A percentile compares a stretch with the other conserved stretches of the same genome.
Conservation (phyloP, 805 yeast species). For the Ogataea philodendri region DNA sequence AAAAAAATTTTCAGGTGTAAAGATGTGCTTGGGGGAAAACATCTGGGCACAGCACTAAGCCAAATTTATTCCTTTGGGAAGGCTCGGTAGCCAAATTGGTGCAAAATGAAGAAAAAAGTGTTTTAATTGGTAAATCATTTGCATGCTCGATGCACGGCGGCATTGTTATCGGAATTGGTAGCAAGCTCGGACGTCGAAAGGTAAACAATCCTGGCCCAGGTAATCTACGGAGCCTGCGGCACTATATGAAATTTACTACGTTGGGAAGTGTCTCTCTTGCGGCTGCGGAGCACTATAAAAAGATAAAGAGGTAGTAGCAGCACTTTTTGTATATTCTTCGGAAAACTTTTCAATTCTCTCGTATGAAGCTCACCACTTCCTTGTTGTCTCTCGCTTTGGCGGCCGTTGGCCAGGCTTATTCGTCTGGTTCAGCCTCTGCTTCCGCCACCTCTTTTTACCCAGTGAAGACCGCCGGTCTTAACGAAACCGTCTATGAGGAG, state of each 20-base stretch:
- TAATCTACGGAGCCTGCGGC: not conserved
- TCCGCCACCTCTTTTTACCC: constrained; percentile 19
- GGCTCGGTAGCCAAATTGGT: constrained; percentile 6
- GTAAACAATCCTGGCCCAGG: not conserved
- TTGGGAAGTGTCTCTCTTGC: constrained; percentile 3
- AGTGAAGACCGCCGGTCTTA: constrained; percentile 24
- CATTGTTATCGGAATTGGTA: constrained; percentile 1
- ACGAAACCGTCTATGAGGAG: constrained; percentile 23
- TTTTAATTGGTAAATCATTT: not conserved
- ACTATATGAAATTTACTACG: constrained; percentile 1
- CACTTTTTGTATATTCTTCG: not conserved
- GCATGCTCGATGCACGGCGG: not conserved
- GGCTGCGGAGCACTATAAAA: constrained; percentile 2
- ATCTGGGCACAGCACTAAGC: not conserved
- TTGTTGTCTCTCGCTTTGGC: constrained; percentile 12
- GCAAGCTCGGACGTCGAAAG: constrained; percentile 1
- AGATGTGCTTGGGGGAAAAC: constrained; percentile 3
- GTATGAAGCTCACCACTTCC: constrained; percentile 13
- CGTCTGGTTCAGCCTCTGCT: constrained; percentile 20
- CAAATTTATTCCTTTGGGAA: constrained; percentile 1
- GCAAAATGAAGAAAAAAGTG: constrained; percentile 1
- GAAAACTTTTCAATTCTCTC: constrained; percentile 4
- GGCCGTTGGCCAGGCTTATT: constrained; percentile 10
- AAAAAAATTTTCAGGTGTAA: constrained; percentile 13
- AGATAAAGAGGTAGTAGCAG: constrained; percentile 5